Evolutionary conservation across 2,329 filamentous ascomycete genomes (phyloP).

Genomic region (Aspergillus japonicus): DNA sequence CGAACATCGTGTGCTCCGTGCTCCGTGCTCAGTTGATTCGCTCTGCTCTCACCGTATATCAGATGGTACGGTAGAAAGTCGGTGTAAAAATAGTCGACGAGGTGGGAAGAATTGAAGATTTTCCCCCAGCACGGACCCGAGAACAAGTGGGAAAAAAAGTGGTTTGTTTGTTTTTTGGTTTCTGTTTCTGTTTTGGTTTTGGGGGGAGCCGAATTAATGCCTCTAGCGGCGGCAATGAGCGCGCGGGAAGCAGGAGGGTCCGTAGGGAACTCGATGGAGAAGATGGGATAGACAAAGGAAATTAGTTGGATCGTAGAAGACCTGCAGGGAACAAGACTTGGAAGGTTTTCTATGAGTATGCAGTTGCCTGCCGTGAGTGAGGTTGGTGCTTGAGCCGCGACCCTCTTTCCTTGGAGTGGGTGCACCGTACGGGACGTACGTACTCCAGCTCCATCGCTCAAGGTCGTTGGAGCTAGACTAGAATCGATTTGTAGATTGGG

Average conservation of each 20-base stretch:
- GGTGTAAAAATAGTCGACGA: not conserved
- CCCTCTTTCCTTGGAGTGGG: not conserved
- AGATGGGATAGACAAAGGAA: not conserved
- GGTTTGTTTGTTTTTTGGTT: slow-evolving; percentile 12
- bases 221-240: not conserved
- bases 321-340: too few relatives aligned
- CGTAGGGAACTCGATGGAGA: not conserved
- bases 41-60: not conserved
- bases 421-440: not conserved
- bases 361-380: too few relatives aligned
- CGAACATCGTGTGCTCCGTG: not conserved
- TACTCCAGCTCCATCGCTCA: not conserved
- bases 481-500: not conserved
- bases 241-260: not conserved
- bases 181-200: slow-evolving; percentile 20
- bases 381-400: too few relatives aligned
- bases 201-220: slow-evolving; percentile 4
- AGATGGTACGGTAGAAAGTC: not conserved
- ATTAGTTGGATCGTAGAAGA: not conserved
- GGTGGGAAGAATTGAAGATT: slow-evolving; percentile 1
- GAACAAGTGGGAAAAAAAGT: too few relatives aligned
- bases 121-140: not conserved
- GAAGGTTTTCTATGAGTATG: too few relatives aligned
- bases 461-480: not conserved
- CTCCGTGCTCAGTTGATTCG: not conserved